A percentile compares a stretch with the other conserved stretches of the same genome.
Evolutionary conservation across 495 filamentous ascomycete genomes (phyloP).

Genomic region (Penicillium daleae): DNA sequence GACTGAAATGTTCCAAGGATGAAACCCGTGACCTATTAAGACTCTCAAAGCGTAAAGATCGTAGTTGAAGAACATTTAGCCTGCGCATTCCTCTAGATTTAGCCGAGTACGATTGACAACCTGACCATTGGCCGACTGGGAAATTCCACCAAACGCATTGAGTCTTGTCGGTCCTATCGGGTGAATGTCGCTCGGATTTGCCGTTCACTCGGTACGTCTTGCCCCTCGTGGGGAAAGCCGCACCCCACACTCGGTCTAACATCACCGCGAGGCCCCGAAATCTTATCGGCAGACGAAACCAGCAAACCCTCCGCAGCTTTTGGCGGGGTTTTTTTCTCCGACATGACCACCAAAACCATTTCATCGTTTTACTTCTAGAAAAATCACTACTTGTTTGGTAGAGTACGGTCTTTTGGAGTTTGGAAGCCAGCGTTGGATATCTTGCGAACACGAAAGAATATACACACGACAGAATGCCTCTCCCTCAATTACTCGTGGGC

Average conservation of each 20-base stretch:
- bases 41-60: not conserved
- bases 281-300: constrained; percentile 26
- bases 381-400: not conserved
- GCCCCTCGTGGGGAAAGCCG: constrained; percentile 21
- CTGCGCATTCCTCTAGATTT: not conserved
- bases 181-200: constrained; percentile 3
- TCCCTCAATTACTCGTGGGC: constrained; percentile 58
- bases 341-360: not conserved
- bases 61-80: not conserved
- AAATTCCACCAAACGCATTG: constrained; percentile 10
- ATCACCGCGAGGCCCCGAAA: constrained; percentile 40
- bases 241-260: constrained; percentile 36
- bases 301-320: not conserved
- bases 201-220: constrained; percentile 2
- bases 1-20: constrained; percentile 21
- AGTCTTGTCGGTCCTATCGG: constrained; percentile 2
- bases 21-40: not conserved
- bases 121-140: not conserved
- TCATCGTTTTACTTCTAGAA: not conserved
- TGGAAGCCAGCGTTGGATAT: not conserved
- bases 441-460: not conserved
- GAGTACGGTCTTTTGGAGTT: not conserved
- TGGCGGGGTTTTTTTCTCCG: constrained; percentile 15
- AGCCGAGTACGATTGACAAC: not conserved
- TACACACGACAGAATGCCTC: constrained; percentile 30